Evolutionary conservation across 495 filamentous ascomycete species (phyloP).

Genomic region (Hypoxylon fragiforme): DNA sequence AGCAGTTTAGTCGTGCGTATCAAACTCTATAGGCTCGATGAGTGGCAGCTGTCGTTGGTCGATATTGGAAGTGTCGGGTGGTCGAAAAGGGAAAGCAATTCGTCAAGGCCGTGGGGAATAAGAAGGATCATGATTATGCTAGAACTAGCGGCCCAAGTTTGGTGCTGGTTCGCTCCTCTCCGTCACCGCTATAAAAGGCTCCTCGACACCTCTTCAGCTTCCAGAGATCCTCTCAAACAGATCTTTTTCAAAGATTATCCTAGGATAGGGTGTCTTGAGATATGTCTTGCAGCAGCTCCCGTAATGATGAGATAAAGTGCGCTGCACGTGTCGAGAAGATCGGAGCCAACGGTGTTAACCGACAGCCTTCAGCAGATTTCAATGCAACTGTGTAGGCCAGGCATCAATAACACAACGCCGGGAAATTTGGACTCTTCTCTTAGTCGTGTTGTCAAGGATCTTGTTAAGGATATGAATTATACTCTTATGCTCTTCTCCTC

Average conservation of each 20-base stretch:
- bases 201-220: constrained; percentile 4
- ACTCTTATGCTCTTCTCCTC: too few species aligned
- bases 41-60: constrained; percentile 31
- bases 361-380: constrained; percentile 2
- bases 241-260: neutral
- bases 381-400: neutral
- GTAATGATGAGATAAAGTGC: neutral
- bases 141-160: constrained; percentile 26
- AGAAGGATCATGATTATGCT: constrained; percentile 33
- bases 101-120: constrained; percentile 36
- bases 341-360: neutral
- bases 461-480: too few species aligned
- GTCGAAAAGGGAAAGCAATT: constrained; percentile 41
- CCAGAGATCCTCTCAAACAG: neutral
- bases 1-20: constrained; percentile 17
- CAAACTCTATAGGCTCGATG: constrained; percentile 21
- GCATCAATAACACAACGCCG: neutral
- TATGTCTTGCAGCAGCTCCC: neutral
- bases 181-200: constrained; percentile 18
- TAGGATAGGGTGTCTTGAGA: neutral
- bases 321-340: neutral
- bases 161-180: constrained; percentile 4
- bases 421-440: neutral
- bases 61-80: constrained; percentile 27
- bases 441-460: too few species aligned